Conservation (phyloP, 495 filamentous ascomycete genomes). For the Hypoxylon perforatum region DNA sequence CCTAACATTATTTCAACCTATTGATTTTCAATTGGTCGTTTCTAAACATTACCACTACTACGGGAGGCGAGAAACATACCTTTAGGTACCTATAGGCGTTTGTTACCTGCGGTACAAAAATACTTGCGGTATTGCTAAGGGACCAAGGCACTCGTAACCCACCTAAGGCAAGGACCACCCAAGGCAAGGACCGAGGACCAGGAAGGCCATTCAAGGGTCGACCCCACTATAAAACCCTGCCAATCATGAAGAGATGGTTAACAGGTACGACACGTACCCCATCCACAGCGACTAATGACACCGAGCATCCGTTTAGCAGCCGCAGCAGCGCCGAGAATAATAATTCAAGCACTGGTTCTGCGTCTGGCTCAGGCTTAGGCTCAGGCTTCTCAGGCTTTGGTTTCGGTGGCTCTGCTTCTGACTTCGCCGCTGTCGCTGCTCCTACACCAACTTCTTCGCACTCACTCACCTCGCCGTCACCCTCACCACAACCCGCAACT, state of each 20-base stretch:
- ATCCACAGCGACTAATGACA: conserved; percentile 46
- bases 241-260: conserved; percentile 51
- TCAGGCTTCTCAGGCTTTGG: conserved; percentile 33
- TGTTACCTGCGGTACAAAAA: too few relatives aligned
- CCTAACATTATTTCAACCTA: too few relatives aligned
- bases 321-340: conserved; percentile 47
- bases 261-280: conserved; percentile 45
- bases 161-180: conserved; percentile 3
- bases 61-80: too few relatives aligned
- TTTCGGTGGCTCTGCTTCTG: conserved; percentile 28
- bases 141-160: conserved; percentile 3
- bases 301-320: conserved; percentile 47
- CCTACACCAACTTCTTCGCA: conserved; percentile 48
- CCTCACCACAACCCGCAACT: conserved; percentile 56
- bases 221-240: conserved; percentile 24
- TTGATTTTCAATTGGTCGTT: too few relatives aligned
- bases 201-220: conserved; percentile 39
- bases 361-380: conserved; percentile 14
- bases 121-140: neutral
- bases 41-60: too few relatives aligned
- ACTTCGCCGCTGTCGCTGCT: conserved; percentile 35
- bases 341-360: conserved; percentile 37
- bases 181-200: conserved; percentile 41
- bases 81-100: too few relatives aligned
- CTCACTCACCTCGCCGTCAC: conserved; percentile 48